phyloP scores from a whole-genome alignment of 208 protist species.

The Polymyxa betae region DNA sequence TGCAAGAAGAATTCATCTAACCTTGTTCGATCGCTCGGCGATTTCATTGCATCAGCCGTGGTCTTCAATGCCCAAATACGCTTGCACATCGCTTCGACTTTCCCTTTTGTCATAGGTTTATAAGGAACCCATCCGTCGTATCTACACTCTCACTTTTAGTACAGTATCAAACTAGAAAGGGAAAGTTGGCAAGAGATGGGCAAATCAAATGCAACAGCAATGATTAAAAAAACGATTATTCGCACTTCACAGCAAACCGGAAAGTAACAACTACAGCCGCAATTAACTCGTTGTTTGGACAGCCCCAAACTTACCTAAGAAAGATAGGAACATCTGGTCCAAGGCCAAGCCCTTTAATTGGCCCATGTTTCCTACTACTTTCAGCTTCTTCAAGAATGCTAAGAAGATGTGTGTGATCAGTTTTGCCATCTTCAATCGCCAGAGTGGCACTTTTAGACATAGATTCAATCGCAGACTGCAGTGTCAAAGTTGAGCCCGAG shows the following conservation, averaged over 20 bases:
- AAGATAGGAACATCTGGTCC: conserved; percentile 8
- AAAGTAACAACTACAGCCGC: too few relatives aligned
- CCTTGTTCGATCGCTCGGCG: background rate
- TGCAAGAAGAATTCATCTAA: background rate
- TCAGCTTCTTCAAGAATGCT: background rate
- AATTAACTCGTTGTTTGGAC: too few relatives aligned
- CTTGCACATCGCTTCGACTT: conserved; percentile 14
- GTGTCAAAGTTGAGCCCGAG: background rate
- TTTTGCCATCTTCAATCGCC: background rate
- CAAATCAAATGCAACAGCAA: too few relatives aligned
- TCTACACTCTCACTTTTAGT: conserved; percentile 14
- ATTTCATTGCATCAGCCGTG: background rate
- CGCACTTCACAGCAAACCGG: too few relatives aligned
- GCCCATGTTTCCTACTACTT: background rate
- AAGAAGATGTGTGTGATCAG: background rate
- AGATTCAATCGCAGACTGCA: background rate
- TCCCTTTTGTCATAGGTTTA: background rate
- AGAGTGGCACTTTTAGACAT: background rate
- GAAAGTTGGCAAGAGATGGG: too few relatives aligned
- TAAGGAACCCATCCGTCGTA: conserved; percentile 45
- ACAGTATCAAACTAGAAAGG: background rate
- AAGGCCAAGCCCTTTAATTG: background rate
- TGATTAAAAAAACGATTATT: too few relatives aligned
- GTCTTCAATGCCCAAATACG: conserved; percentile 44
- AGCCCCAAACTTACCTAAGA: background rate